These are phyloP conservation scores for Dothideomycetes sp. DNA, from an alignment of 2,329 filamentous ascomycete species.

Conservation along the genomic window DNA sequence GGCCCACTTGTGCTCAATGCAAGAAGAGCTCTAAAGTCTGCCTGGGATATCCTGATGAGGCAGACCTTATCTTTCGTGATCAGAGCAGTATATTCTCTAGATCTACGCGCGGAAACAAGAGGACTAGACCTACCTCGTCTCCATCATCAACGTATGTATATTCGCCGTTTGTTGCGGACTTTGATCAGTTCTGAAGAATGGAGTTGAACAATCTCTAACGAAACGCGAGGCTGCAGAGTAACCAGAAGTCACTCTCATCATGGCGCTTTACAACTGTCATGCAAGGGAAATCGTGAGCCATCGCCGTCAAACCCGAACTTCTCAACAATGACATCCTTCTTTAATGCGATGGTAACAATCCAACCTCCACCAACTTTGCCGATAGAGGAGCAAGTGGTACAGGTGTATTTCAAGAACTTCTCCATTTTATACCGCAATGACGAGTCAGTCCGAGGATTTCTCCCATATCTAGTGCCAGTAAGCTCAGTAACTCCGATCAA, in stretches of 20 bases:
- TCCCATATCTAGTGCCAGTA: conserved; percentile 2
- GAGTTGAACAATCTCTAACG: too few relatives aligned
- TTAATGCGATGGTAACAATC: conserved; percentile 40
- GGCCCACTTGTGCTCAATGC: conserved; percentile 55
- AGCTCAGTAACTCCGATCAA: too few relatives aligned
- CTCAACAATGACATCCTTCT: neutral
- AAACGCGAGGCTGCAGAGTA: too few relatives aligned
- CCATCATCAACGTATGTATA: too few relatives aligned
- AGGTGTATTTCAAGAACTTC: conserved; percentile 7
- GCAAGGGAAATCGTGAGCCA: too few relatives aligned
- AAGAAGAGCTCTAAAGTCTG: conserved; percentile 52
- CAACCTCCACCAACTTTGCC: conserved; percentile 14
- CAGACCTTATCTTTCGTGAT: conserved; percentile 62
- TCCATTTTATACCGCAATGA: neutral
- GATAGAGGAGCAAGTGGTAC: conserved; percentile 6
- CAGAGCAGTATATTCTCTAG: conserved; percentile 62
- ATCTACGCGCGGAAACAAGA: conserved; percentile 51
- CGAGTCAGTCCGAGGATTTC: conserved; percentile 4
- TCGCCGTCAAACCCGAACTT: neutral
- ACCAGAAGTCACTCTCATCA: too few relatives aligned
- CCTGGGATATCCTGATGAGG: conserved; percentile 59
- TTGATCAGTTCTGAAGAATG: too few relatives aligned
- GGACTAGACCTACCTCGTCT: too few relatives aligned
- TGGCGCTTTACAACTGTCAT: too few relatives aligned
- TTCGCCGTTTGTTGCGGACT: too few relatives aligned